phyloP scores from a whole-genome alignment of 2,329 filamentous ascomycete species.

The Trichoderma arundinaceum region DNA sequence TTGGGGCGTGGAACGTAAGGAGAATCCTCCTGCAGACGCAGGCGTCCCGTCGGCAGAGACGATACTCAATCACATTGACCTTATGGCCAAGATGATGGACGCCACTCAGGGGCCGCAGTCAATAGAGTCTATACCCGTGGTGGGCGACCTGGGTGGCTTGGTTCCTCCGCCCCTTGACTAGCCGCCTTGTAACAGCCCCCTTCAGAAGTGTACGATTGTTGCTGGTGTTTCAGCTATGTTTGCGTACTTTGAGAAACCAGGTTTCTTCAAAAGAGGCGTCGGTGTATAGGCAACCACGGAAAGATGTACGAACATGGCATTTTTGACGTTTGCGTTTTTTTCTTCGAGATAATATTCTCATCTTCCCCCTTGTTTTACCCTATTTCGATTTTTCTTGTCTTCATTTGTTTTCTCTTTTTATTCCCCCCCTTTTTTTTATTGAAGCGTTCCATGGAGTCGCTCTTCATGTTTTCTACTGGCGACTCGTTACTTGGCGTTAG shows the following conservation, averaged over 20 bases:
- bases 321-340: not conserved
- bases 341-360: not conserved
- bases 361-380: not conserved
- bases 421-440: not conserved
- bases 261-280: constrained; percentile 22
- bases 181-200: not conserved
- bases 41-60: constrained; percentile 44
- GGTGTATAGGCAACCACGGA: constrained; percentile 13
- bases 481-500: constrained; percentile 20
- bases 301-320: constrained; percentile 16
- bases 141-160: constrained; percentile 42
- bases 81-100: constrained; percentile 47
- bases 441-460: not conserved
- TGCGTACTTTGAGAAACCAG: not conserved
- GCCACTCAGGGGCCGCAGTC: constrained; percentile 39
- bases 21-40: constrained; percentile 41
- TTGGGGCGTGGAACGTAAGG: constrained; percentile 60
- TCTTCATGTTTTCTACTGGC: constrained; percentile 6
- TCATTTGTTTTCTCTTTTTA: not conserved
- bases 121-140: constrained; percentile 40
- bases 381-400: not conserved
- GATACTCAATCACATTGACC: constrained; percentile 50
- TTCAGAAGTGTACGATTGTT: not conserved
- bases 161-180: constrained; percentile 44
- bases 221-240: not conserved